Evolutionary conservation across 2,329 filamentous ascomycete species (phyloP).

Genomic region (Ceratocystis eucalypticola): DNA sequence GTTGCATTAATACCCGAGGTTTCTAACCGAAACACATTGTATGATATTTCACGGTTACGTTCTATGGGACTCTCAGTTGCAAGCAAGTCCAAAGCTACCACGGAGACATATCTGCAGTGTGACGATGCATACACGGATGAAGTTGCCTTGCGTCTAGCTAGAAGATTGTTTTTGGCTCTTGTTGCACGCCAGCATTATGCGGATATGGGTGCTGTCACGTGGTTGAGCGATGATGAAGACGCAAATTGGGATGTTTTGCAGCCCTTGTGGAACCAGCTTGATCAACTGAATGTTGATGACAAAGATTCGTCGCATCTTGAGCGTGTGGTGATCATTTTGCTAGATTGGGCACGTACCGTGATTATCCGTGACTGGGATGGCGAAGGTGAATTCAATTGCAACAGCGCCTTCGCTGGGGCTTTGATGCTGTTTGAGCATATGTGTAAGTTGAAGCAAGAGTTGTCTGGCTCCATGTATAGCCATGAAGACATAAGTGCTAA

Average conservation of each 20-base stretch:
- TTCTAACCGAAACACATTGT: conserved; percentile 34
- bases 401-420: conserved; percentile 62
- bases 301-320: conserved; percentile 13
- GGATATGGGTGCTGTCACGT: conserved; percentile 27
- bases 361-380: conserved; percentile 74
- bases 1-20: conserved; percentile 44
- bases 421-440: conserved; percentile 59
- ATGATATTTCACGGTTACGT: conserved; percentile 47
- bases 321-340: conserved; percentile 29
- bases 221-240: conserved; percentile 25
- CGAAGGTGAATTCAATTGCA: conserved; percentile 52
- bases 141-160: conserved; percentile 44
- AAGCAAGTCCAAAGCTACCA: conserved; percentile 14
- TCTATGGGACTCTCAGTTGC: conserved; percentile 42
- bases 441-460: conserved; percentile 39
- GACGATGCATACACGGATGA: conserved; percentile 50
- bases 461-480: neutral
- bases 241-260: conserved; percentile 33
- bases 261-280: conserved; percentile 39
- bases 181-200: conserved; percentile 39
- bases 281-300: conserved; percentile 33
- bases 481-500: conserved; percentile 13
- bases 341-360: conserved; percentile 63
- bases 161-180: conserved; percentile 45
- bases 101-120: conserved; percentile 30